Evolutionary conservation across 208 protist genomes (phyloP).

Genomic region (Wallacemonas collosoma): DNA sequence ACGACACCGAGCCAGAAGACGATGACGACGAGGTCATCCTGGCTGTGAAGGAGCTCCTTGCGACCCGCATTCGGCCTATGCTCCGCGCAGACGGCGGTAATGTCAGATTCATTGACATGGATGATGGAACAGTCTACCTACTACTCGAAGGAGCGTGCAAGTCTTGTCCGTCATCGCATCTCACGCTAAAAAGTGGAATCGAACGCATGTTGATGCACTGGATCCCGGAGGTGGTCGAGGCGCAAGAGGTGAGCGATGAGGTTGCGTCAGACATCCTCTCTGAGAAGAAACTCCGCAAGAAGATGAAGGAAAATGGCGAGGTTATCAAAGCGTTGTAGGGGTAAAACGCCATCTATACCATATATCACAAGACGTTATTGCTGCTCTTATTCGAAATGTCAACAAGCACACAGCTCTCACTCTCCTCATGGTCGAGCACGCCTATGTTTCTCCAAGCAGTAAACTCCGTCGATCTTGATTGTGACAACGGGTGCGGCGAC

Average conservation of each 20-base stretch:
- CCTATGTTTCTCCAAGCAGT: too few species aligned
- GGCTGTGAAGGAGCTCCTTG: constrained; percentile 92
- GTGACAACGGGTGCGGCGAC: too few species aligned
- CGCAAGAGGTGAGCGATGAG: constrained; percentile 82
- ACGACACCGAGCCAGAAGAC: constrained; percentile 88
- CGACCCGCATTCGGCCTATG: constrained; percentile 88
- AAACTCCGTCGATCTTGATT: too few species aligned
- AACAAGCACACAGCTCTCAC: too few species aligned
- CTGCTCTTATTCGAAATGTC: too few species aligned
- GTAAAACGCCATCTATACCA: too few species aligned
- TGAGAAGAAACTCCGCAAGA: constrained; percentile 68
- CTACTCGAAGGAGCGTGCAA: constrained; percentile 89
- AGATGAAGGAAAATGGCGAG: constrained; percentile 44
- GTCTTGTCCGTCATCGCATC: constrained; percentile 85
- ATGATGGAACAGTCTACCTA: constrained; percentile 89
- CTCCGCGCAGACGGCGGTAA: constrained; percentile 91
- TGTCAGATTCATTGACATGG: constrained; percentile 92
- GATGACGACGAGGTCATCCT: constrained; percentile 92
- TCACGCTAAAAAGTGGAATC: constrained; percentile 92
- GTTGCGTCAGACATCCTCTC: constrained; percentile 75
- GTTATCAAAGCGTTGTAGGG: constrained; percentile 25
- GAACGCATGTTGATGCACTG: constrained; percentile 95
- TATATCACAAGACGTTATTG: too few species aligned
- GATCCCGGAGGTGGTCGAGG: constrained; percentile 92
- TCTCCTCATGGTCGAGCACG: too few species aligned